Evolutionary conservation across 2,329 filamentous ascomycete genomes (phyloP).

Genomic region (Stachybotrys chlorohalonatus): DNA sequence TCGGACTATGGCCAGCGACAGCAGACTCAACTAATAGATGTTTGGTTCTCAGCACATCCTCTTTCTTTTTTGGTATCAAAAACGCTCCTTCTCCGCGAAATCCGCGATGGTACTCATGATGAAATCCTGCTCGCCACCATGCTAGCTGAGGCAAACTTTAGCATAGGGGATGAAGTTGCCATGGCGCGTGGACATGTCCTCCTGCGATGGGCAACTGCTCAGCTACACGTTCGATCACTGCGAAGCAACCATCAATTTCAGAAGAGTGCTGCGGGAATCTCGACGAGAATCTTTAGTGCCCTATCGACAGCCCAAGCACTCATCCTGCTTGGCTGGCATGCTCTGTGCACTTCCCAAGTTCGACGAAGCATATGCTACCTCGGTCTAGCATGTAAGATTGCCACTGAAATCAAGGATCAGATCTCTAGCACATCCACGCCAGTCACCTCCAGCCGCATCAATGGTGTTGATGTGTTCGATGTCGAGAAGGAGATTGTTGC

Average conservation of each 20-base stretch:
- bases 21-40: slow-evolving; percentile 26
- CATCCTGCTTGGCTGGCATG: slow-evolving; percentile 26
- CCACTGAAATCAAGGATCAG: slow-evolving; percentile 20
- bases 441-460: slow-evolving; percentile 25
- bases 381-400: slow-evolving; percentile 20
- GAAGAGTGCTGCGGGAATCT: slow-evolving; percentile 15
- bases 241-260: slow-evolving; percentile 8
- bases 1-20: slow-evolving; percentile 20
- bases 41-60: slow-evolving; percentile 31
- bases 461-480: slow-evolving; percentile 28
- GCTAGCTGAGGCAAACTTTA: slow-evolving; percentile 27
- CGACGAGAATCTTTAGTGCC: slow-evolving; percentile 21
- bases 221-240: slow-evolving; percentile 19
- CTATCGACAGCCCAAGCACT: slow-evolving; percentile 23
- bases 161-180: slow-evolving; percentile 17
- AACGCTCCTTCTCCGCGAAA: slow-evolving; percentile 26
- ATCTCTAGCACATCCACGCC: slow-evolving; percentile 16
- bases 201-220: slow-evolving; percentile 22
- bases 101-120: slow-evolving; percentile 28
- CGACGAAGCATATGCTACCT: slow-evolving; percentile 26
- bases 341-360: slow-evolving; percentile 19
- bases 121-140: slow-evolving; percentile 28
- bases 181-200: slow-evolving; percentile 19
- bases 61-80: slow-evolving; percentile 30
- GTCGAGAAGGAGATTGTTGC: slow-evolving; percentile 29